phyloP scores from a whole-genome alignment of 441 rosid genomes.

The Raphanus hybrid region DNA sequence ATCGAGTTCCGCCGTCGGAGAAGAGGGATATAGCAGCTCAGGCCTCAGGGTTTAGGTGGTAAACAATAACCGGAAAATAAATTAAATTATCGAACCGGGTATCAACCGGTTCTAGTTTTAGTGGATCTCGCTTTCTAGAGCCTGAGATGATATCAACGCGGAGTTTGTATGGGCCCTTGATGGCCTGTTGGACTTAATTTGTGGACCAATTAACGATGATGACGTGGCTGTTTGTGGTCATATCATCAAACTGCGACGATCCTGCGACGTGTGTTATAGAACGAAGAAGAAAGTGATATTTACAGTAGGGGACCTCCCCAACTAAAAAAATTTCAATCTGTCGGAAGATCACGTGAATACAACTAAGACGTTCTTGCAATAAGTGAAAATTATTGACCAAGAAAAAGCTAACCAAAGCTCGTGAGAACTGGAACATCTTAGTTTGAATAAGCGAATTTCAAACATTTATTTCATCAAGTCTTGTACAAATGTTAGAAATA shows the following conservation, averaged over 20 bases:
- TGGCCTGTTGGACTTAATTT: slow-evolving; percentile 2
- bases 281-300: slow-evolving; percentile 11
- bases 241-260: not conserved
- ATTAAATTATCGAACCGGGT: slow-evolving; percentile 10
- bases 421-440: not conserved
- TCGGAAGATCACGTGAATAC: slow-evolving; percentile 44
- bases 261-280: slow-evolving; percentile 23
- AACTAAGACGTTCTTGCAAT: slow-evolving; percentile 19
- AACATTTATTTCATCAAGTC: too few relatives aligned
- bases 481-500: not conserved
- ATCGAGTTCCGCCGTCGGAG: slow-evolving; percentile 31
- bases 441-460: not conserved
- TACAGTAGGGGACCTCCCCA: slow-evolving; percentile 29
- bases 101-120: slow-evolving; percentile 7
- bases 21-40: not conserved
- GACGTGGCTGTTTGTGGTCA: slow-evolving; percentile 25
- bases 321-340: slow-evolving; percentile 26
- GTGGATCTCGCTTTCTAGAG: not conserved
- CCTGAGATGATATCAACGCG: not conserved
- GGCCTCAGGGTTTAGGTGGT: slow-evolving; percentile 33
- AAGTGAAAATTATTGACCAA: slow-evolving; percentile 22
- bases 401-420: not conserved
- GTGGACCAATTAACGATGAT: not conserved
- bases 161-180: slow-evolving; percentile 6
- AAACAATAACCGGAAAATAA: slow-evolving; percentile 23